phyloP scores from a whole-genome alignment of 441 rosid species.

The Brassica balearica region DNA sequence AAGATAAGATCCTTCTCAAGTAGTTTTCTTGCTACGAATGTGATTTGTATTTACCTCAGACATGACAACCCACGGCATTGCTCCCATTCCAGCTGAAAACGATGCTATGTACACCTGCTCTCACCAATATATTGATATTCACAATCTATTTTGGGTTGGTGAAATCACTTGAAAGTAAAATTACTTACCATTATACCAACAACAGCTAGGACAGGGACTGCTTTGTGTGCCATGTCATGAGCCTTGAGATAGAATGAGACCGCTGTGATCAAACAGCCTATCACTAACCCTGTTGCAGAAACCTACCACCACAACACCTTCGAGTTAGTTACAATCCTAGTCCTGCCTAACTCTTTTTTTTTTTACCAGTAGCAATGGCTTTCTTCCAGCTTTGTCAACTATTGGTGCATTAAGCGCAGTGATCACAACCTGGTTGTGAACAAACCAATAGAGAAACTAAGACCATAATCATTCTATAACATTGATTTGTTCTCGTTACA shows the following conservation, averaged over 20 bases:
- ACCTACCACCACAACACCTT: conserved; percentile 51
- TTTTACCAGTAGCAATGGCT: conserved; percentile 81
- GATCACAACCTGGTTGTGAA: conserved; percentile 62
- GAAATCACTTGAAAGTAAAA: not conserved
- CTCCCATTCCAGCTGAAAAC: conserved; percentile 94
- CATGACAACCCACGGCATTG: conserved; percentile 97
- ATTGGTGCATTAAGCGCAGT: conserved; percentile 68
- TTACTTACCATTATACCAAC: conserved; percentile 74
- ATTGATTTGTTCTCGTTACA: not conserved
- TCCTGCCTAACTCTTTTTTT: conserved; percentile 15
- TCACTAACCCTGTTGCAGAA: conserved; percentile 73
- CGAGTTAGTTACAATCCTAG: conserved; percentile 4
- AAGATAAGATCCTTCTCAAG: not conserved
- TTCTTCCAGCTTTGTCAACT: conserved; percentile 93
- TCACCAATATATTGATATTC: not conserved
- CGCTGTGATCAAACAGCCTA: conserved; percentile 64
- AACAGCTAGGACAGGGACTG: conserved; percentile 80
- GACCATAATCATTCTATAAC: not conserved
- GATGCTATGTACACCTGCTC: conserved; percentile 76
- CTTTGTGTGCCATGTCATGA: conserved; percentile 64
- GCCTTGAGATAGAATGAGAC: conserved; percentile 83
- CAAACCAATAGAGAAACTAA: conserved; percentile 13
- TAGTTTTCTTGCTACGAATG: not conserved
- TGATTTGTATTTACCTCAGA: conserved; percentile 68
- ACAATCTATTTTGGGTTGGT: conserved; percentile 1